A percentile compares a stretch with the other conserved stretches of the same genome.
Evolutionary conservation across 345 rosid genomes (phyloP).

Genomic region (Psidium guajava): DNA sequence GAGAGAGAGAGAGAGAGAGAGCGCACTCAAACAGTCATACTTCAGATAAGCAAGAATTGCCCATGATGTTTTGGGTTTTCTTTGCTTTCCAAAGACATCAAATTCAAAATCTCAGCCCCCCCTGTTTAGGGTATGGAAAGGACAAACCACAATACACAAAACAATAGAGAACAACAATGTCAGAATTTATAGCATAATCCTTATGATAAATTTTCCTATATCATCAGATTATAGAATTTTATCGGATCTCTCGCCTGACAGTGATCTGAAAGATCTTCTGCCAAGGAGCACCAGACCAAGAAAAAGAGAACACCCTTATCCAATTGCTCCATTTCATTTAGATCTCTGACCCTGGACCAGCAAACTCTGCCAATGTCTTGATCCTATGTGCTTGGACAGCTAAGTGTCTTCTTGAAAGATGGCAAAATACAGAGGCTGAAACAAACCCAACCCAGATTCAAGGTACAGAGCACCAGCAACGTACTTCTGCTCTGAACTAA

Average conservation of each 20-base stretch:
- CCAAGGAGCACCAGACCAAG: conserved; percentile 11
- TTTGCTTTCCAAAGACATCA: background rate
- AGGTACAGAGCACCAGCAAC: conserved; percentile 33
- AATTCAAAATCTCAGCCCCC: background rate
- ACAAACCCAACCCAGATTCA: conserved; percentile 34
- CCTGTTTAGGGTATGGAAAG: background rate
- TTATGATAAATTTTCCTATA: conserved; percentile 11
- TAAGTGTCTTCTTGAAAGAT: conserved; percentile 24
- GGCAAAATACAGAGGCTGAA: conserved; percentile 20
- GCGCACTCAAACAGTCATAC: background rate
- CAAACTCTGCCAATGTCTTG: conserved; percentile 15
- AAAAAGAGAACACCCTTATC: background rate
- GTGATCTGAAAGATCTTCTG: conserved; percentile 31
- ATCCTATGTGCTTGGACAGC: conserved; percentile 35
- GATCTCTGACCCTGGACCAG: conserved; percentile 5
- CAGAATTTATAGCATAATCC: conserved; percentile 8
- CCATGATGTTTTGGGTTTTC: background rate
- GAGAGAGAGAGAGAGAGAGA: background rate
- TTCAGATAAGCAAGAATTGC: background rate
- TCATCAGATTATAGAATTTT: conserved; percentile 24
- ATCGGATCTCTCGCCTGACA: conserved; percentile 11
- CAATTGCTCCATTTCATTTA: background rate
- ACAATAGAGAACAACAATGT: conserved; percentile 18
- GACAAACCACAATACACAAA: background rate
- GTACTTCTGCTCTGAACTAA: conserved; percentile 28